Evolutionary conservation across 2,329 filamentous ascomycete genomes (phyloP), one percentile per base, ranked within the genome.

Genomic region (Diaporthe nobilis): DNA sequence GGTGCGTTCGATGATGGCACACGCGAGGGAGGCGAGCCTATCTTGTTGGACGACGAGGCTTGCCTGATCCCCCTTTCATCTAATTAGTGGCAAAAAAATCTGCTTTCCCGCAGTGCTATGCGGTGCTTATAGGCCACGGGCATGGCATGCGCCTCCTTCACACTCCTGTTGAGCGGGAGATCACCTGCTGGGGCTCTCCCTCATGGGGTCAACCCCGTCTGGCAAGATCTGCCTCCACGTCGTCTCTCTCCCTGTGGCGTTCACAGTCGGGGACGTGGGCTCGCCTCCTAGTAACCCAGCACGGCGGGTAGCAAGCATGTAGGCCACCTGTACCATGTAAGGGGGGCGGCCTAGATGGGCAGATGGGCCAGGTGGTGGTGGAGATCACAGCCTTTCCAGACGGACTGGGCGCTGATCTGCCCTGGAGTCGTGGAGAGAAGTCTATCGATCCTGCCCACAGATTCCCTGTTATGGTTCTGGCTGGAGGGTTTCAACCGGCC

Each of bases 371-470:
- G 2, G 47, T 34, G 65, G 47, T 53, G 65, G 47, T 53, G 65
- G 61, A 67, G 61, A 68, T 68, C 65, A 68, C 47, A 68, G 65
- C 65, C 65, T 53, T 68, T 8, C 34, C 9, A 3, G 65, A 31
- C 49, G 34, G 34, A 34, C 65, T 55, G 49, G 49, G 47, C 31
- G 34, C 31, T 31, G 65, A 70, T 70, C 65, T 31, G n/a, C n/a
- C 65, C 49, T 53, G 31, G 31, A 20, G 49, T 42, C 49, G 34
- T 55, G 22, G 49, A 55, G 31, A 31, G 49, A 70, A 70, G 65
- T 55, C 65, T 70, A 70, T 70, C 65, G 65, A 70, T 70, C 34
- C 65, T 70, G 34, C 47, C 49, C 65, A 70, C 34, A 53, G 31
- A 53, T 28, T 6, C 31, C 65, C 31, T 68, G 65, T 68, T 28